phyloP scores from a whole-genome alignment of 371 early-diverging fungal species.

The Mortierella sp. region DNA sequence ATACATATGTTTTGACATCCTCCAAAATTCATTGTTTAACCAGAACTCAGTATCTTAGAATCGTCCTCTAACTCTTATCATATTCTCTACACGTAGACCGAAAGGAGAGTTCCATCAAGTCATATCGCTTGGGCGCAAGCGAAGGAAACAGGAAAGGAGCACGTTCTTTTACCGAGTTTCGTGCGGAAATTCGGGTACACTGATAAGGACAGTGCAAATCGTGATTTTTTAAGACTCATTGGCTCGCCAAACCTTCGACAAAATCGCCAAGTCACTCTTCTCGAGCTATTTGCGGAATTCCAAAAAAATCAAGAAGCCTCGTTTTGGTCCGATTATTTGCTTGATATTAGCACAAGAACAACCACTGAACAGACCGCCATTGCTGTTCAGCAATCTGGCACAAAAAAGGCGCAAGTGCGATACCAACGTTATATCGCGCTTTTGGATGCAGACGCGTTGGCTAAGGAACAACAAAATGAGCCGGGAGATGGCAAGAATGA shows the following conservation, averaged over 20 bases:
- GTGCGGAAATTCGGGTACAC: background rate
- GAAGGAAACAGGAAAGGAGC: conserved; percentile 1
- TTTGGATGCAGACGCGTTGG: background rate
- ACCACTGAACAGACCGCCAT: background rate
- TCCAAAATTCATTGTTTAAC: background rate
- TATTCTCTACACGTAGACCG: background rate
- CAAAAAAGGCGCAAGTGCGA: background rate
- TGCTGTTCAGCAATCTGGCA: background rate
- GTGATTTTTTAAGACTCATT: background rate
- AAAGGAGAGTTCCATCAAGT: background rate
- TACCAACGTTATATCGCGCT: background rate
- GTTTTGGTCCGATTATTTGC: background rate
- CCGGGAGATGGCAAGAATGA: background rate
- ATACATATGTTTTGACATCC: background rate
- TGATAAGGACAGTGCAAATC: background rate
- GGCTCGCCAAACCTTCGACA: background rate
- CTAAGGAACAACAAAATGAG: background rate
- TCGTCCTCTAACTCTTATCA: too few species aligned
- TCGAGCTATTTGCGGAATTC: background rate
- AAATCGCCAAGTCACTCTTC: background rate
- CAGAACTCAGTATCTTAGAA: too few species aligned
- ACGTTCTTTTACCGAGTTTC: conserved; percentile 2
- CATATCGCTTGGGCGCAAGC: background rate
- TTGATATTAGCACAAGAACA: background rate
- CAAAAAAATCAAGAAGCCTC: background rate